These are phyloP conservation scores for Yarrowia divulgata DNA, from an alignment of 805 yeast genomes.

Conservation along the genomic window DNA sequence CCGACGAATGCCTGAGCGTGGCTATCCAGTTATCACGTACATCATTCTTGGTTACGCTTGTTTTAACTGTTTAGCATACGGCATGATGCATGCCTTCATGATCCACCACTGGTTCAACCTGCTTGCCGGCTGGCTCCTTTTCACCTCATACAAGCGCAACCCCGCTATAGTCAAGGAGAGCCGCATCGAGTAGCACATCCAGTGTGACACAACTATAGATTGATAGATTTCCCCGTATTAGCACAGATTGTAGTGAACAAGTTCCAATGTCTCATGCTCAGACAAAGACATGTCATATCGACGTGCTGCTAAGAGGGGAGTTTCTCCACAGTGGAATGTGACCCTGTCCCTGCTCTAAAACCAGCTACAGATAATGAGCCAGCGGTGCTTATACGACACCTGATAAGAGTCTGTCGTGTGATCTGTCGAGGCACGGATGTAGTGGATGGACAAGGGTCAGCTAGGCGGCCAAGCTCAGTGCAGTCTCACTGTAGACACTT, in stretches of 20 bases:
- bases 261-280: too few species aligned
- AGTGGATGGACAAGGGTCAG: too few species aligned
- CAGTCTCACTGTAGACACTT: background rate
- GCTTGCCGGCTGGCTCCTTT: conserved; percentile 48
- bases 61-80: conserved; percentile 71
- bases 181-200: conserved; percentile 28
- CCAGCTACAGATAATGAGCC: background rate
- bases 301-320: too few species aligned
- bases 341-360: background rate
- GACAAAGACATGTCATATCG: too few species aligned
- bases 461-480: too few species aligned
- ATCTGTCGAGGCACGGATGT: background rate
- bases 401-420: background rate
- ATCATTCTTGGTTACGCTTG: conserved; percentile 59
- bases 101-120: conserved; percentile 77
- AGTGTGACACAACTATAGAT: conserved; percentile 4
- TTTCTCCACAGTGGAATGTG: background rate
- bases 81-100: conserved; percentile 84
- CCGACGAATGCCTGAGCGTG: conserved; percentile 55
- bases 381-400: background rate
- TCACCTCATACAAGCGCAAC: conserved; percentile 23
- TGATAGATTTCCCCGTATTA: background rate
- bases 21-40: conserved; percentile 48
- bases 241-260: too few species aligned
- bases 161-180: background rate